These are phyloP conservation scores for Cyclostephanos tholiformis DNA, from an alignment of 108 stramenopile genomes.

Conservation along the genomic window DNA sequence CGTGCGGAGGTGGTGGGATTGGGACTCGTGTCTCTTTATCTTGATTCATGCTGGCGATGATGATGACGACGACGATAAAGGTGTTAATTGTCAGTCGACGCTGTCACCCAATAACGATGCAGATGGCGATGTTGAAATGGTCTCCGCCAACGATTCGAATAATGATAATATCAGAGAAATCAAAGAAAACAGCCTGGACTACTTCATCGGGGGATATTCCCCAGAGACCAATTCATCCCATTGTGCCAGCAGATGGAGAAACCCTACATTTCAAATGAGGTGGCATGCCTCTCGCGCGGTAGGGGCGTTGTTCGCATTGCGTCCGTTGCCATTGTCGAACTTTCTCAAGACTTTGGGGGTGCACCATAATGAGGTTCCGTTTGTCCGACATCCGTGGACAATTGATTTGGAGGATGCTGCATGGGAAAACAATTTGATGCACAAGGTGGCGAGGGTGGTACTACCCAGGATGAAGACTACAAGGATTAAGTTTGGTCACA, in stretches of 20 bases:
- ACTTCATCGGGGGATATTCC: conserved; percentile 52
- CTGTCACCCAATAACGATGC: conserved; percentile 17
- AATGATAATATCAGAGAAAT: neutral
- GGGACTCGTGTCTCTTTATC: conserved; percentile 67
- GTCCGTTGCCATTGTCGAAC: conserved; percentile 46
- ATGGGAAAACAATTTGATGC: conserved; percentile 36
- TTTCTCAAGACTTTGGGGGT: conserved; percentile 52
- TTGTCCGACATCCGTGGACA: conserved; percentile 78
- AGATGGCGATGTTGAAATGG: conserved; percentile 45
- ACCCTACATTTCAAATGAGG: conserved; percentile 47
- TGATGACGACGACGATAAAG: too few relatives aligned
- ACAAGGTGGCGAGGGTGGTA: conserved; percentile 33
- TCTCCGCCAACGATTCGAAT: conserved; percentile 6
- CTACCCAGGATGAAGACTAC: conserved; percentile 23
- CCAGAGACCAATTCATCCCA: conserved; percentile 51
- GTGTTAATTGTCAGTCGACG: neutral
- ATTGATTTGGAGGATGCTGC: conserved; percentile 68
- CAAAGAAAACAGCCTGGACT: conserved; percentile 22
- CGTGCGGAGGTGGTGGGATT: conserved; percentile 68
- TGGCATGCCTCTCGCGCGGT: conserved; percentile 75
- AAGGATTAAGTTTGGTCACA: conserved; percentile 31
- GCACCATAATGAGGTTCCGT: conserved; percentile 62
- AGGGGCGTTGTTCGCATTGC: conserved; percentile 61
- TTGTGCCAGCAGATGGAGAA: conserved; percentile 34
- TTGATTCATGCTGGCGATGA: conserved; percentile 34